Evolutionary conservation across 805 yeast genomes (phyloP), one percentile per base, ranked within the genome.

Genomic region (Lachancea sp.): DNA sequence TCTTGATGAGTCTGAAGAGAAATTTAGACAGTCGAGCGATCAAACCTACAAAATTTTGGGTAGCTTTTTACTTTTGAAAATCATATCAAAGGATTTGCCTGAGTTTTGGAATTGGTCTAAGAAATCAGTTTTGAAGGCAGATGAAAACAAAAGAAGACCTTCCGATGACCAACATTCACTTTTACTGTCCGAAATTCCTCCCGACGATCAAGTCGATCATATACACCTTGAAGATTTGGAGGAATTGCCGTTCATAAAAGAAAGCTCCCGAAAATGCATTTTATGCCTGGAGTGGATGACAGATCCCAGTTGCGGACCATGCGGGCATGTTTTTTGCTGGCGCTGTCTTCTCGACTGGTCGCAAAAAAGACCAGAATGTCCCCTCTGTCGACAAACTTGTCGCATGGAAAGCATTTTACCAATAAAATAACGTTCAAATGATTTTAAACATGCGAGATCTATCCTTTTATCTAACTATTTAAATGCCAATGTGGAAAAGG

Each of bases 271-370:
- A 43, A 72, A 74, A 35, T 91, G 99, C 59, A 83, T 89, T 74
- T 71, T 93, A 17, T 91, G 99, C 60, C 71, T 91, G 19, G 81
- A 85, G 8, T 71, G 75, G 13, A 85, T 91, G 93, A 71, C 67
- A 1, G 78, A 85, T 49, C 98, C 99, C 3, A 71, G 95, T 1
- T 78, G 86, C 49, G 88, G 95, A 0, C 77, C 81, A 3, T 91
- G 99, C 65, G 99, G 98, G 0, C 99, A 91, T 62, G 47, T 87
- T 13, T 91, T 86, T 62, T 91, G 99, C 65, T 91, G 98, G 97
- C 72, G 70, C 6, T 91, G 98, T 61, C 79, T 89, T 3, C 72
- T 80, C 6, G 95, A 85, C 54, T 91, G 98, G 98, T 78, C 89
- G 47, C 72, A 87, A 50, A 96, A 89, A 52, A 69, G 76, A 48